Conservation (phyloP, 306 rosid species). For the Quercus gilva region DNA sequence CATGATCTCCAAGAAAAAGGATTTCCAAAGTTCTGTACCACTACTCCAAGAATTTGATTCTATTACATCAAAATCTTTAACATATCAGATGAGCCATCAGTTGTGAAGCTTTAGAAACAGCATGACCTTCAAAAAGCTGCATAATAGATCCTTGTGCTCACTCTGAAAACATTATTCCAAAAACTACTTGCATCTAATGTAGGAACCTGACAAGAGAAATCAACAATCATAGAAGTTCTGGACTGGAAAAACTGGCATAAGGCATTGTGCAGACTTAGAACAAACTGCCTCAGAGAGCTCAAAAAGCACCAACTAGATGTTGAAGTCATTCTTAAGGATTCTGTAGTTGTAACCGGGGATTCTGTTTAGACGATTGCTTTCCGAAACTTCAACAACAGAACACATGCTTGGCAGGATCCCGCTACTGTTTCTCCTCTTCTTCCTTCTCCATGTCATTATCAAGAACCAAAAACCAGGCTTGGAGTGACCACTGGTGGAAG, state of each 20-base stretch:
- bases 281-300: neutral
- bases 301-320: slow-evolving; percentile 23
- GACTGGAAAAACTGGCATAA: neutral
- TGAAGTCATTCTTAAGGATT: slow-evolving; percentile 55
- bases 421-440: slow-evolving; percentile 39
- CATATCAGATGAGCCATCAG: neutral
- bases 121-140: neutral
- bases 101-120: neutral
- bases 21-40: neutral
- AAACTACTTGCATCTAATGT: neutral
- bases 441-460: slow-evolving; percentile 60
- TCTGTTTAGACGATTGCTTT: slow-evolving; percentile 33
- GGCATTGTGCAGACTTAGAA: neutral
- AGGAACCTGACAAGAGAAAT: neutral
- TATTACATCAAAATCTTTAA: neutral
- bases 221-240: neutral
- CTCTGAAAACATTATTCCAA: neutral
- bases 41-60: neutral
- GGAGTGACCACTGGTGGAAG: slow-evolving; percentile 28
- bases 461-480: slow-evolving; percentile 58
- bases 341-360: slow-evolving; percentile 59
- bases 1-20: neutral
- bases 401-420: slow-evolving; percentile 47
- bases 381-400: slow-evolving; percentile 47
- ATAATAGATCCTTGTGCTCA: neutral